Base-by-base conservation (phyloP, 306 rosid genomes). In the Elaeagnus macrophylla region DNA sequence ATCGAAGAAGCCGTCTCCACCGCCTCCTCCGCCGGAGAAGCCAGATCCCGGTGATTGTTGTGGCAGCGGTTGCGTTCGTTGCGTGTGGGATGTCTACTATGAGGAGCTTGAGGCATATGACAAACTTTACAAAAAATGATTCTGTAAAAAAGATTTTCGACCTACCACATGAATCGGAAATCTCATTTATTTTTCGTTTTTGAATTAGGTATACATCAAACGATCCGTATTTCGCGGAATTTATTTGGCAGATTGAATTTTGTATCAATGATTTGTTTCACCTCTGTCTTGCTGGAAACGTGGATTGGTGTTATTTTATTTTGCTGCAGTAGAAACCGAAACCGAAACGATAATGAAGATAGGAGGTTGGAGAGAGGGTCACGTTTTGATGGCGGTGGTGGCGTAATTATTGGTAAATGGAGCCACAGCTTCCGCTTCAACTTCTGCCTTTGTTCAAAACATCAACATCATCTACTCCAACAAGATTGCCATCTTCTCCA, bases 21-120 rank as follows among this genome's bases (percentile, higher is more conserved):
- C 49, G 49, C 15, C 15, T 9, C 64, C 70, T 6, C 67, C 64
- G 32, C 74, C 90, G 67, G 88, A 83, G 77, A 90, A 86, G 74
- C 97, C 95, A 19, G 72, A 79, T 45, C 79, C 86, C 6, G 96
- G 82, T 6, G 97, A 86, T 75, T 91, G 95, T 52, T 91, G 97
- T 54, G 95, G 95, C 25, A 86, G 89, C 67, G 96, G 96, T 4
- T 91, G 97, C 69, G 88, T 86, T n/a, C 79, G 86, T 1, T 86
- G 97, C 72, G 89, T 91, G 12, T 91, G 97, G 96, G 96, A 91
- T 32, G 12, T 80, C 0, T 91, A 86, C 66, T 84, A 91, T 37
- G 96, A 91, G 12, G 96, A 91, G 71, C 85, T 91, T 39, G 97
- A 91, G 32, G 80, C 64, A 12, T 86, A 82, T 51, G 56, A 80